A percentile compares a stretch with the other conserved stretches of the same genome.
Evolutionary conservation across 2,329 filamentous ascomycete genomes (phyloP).

Genomic region (Pyricularia grisea): DNA sequence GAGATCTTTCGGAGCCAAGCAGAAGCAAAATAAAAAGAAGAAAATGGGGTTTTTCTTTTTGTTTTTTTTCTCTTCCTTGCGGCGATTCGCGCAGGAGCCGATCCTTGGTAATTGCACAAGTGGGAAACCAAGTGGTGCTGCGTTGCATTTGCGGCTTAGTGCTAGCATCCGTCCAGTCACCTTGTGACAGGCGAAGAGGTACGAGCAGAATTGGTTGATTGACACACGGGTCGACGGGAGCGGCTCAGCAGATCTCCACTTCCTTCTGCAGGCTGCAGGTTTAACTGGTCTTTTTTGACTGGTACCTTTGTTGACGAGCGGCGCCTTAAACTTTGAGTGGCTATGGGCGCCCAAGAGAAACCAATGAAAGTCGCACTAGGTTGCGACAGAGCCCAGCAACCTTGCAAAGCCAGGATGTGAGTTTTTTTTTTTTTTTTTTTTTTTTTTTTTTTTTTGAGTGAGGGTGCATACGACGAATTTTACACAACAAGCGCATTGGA

Average conservation of each 20-base stretch:
- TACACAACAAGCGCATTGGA: not conserved
- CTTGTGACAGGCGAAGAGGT: not conserved
- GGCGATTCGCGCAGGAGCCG: not conserved
- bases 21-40: not conserved
- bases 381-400: not conserved
- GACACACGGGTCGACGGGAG: not conserved
- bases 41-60: no score
- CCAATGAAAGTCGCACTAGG: not conserved
- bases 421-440: no score
- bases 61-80: no score
- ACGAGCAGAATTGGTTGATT: not conserved
- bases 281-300: not conserved
- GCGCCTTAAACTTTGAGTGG: not conserved
- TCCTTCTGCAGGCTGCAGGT: not conserved
- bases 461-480: not conserved
- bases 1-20: not conserved
- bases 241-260: not conserved
- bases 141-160: not conserved
- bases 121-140: not conserved
- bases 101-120: not conserved
- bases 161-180: not conserved
- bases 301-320: not conserved
- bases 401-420: not conserved
- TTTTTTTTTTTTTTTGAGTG: no score
- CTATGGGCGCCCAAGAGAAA: not conserved